These are phyloP conservation scores for Lactarius indigo DNA, from an alignment of 768 basidiomycete genomes.

Conservation along the genomic window DNA sequence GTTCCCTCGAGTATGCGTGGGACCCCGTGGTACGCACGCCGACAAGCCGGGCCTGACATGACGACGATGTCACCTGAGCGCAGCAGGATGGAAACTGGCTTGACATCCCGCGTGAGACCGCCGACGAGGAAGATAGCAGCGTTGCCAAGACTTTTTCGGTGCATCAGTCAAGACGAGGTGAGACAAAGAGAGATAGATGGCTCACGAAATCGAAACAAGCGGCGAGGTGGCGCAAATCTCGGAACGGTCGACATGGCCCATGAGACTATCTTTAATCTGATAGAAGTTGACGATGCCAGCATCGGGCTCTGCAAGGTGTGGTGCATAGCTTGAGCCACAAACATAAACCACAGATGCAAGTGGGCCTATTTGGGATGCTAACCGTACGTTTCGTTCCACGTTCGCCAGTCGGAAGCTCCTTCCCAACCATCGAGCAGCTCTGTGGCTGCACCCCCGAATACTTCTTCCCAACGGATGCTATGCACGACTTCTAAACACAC, in stretches of 20 bases:
- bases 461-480: slow-evolving; percentile 63
- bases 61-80: slow-evolving; percentile 89
- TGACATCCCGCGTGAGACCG: slow-evolving; percentile 67
- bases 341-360: not conserved
- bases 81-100: slow-evolving; percentile 78
- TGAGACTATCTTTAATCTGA: slow-evolving; percentile 86
- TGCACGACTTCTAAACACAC: slow-evolving; percentile 63
- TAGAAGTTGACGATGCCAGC: slow-evolving; percentile 98
- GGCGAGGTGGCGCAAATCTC: slow-evolving; percentile 92
- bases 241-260: slow-evolving; percentile 97
- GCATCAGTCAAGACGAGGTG: not conserved
- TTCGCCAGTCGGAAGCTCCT: slow-evolving; percentile 58
- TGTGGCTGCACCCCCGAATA: slow-evolving; percentile 43
- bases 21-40: slow-evolving; percentile 90
- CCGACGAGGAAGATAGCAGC: slow-evolving; percentile 90
- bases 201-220: slow-evolving; percentile 90
- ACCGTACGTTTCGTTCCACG: slow-evolving; percentile 83
- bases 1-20: slow-evolving; percentile 85
- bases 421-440: slow-evolving; percentile 45
- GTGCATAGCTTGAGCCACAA: slow-evolving; percentile 3
- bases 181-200: slow-evolving; percentile 2
- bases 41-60: slow-evolving; percentile 85
- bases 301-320: slow-evolving; percentile 65
- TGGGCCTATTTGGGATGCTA: slow-evolving; percentile 11
- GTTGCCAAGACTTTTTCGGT: slow-evolving; percentile 67